phyloP scores from a whole-genome alignment of 257 asterid species.

The Agastache rugosa region DNA sequence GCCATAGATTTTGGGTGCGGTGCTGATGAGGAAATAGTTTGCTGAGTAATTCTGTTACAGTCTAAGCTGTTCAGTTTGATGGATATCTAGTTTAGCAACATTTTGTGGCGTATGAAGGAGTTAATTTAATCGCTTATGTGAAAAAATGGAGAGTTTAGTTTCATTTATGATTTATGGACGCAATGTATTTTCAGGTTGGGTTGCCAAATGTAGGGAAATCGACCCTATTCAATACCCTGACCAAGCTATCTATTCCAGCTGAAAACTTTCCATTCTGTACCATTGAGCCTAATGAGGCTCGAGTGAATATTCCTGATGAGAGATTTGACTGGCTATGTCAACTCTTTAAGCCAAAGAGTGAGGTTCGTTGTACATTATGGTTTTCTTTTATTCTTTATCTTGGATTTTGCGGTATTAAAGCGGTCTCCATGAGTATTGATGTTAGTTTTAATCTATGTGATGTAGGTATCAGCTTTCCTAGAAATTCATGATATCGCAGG shows the following conservation, averaged over 20 bases:
- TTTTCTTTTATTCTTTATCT: conserved; percentile 2
- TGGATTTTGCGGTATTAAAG: not conserved
- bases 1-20: not conserved
- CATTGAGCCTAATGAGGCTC: conserved; percentile 97
- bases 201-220: conserved; percentile 98
- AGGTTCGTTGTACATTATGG: conserved; percentile 53
- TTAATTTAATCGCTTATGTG: not conserved
- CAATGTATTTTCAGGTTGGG: conserved; percentile 74
- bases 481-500: conserved; percentile 99
- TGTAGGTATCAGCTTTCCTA: conserved; percentile 86
- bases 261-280: conserved; percentile 98
- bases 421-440: not conserved
- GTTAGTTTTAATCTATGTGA: conserved; percentile 3
- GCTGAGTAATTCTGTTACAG: not conserved
- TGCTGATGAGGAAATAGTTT: not conserved
- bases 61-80: conserved; percentile 12
- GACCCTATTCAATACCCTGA: conserved; percentile 96
- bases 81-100: not conserved
- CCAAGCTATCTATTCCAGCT: conserved; percentile 95
- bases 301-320: conserved; percentile 92
- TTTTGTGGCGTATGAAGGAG: not conserved
- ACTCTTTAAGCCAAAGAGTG: conserved; percentile 90
- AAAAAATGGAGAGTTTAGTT: not conserved
- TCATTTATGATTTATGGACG: conserved; percentile 14
- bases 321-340: conserved; percentile 96